Conservation (phyloP, 2,329 filamentous ascomycete genomes). For the Endocalyx cinctus region DNA sequence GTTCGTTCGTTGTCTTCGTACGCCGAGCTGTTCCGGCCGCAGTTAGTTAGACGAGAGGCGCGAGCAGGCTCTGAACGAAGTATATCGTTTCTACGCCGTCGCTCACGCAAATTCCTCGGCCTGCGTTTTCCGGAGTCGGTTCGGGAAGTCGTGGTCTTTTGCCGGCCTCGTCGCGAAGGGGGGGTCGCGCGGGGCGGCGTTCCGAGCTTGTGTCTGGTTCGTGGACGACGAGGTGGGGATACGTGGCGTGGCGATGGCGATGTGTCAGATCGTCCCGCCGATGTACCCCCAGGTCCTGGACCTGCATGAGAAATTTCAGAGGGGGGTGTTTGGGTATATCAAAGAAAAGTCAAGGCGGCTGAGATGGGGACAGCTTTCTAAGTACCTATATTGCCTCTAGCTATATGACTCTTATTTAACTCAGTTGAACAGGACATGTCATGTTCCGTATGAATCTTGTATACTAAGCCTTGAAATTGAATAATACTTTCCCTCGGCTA, state of each 20-base stretch:
- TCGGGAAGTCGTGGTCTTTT: slow-evolving; percentile 19
- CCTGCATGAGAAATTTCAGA: slow-evolving; percentile 20
- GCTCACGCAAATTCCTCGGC: slow-evolving; percentile 13
- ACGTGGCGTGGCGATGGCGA: slow-evolving; percentile 14
- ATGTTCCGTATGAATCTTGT: no score
- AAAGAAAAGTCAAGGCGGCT: no score
- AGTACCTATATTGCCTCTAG: no score
- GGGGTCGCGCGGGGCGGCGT: slow-evolving; percentile 18
- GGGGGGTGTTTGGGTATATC: no score
- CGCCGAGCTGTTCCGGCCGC: slow-evolving; percentile 21
- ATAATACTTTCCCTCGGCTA: no score
- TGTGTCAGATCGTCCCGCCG: slow-evolving; percentile 19
- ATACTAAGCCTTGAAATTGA: no score
- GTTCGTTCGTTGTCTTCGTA: slow-evolving; percentile 16
- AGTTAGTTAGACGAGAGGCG: slow-evolving; percentile 19
- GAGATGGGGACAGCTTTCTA: no score
- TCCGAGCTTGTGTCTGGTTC: slow-evolving; percentile 18
- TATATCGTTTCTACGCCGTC: slow-evolving; percentile 10
- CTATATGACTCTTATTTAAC: no score
- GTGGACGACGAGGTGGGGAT: slow-evolving; percentile 20
- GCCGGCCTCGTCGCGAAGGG: slow-evolving; percentile 21
- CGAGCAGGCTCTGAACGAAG: slow-evolving; percentile 20
- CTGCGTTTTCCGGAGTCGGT: slow-evolving; percentile 14
- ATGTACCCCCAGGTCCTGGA: slow-evolving; percentile 15
- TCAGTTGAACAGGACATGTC: no score